Percentiles rank a stretch among this genome's conserved stretches.
Conservation (phyloP, 257 asterid genomes). For the Ilex aquifolium region DNA sequence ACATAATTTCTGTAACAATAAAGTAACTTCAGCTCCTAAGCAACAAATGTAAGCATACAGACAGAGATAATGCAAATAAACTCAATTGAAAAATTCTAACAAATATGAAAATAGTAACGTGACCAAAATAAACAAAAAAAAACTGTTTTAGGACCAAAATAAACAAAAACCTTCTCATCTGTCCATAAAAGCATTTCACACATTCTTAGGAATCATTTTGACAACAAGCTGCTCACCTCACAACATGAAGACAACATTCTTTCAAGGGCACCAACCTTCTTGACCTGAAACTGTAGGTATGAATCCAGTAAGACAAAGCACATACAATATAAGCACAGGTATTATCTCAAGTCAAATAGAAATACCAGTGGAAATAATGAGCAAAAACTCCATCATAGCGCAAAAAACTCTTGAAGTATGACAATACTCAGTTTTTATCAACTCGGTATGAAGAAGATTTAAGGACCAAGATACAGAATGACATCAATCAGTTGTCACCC, state of each 20-base stretch:
- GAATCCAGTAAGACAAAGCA: conserved; percentile 16
- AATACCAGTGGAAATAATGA: not conserved
- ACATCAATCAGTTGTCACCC: not conserved
- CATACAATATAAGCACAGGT: not conserved
- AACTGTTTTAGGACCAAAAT: no score
- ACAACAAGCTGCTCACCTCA: conserved; percentile 43
- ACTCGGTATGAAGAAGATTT: not conserved
- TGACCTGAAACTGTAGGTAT: conserved; percentile 45
- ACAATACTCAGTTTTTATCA: not conserved
- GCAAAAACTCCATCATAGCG: not conserved
- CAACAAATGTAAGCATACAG: no score
- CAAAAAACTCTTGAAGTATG: not conserved
- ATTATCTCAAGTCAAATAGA: not conserved
- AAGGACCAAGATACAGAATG: not conserved
- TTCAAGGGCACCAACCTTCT: conserved; percentile 54
- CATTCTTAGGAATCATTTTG: not conserved
- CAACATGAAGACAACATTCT: conserved; percentile 66
- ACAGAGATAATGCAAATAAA: no score
- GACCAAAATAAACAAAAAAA: no score
- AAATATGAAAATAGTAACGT: no score
- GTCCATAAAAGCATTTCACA: no score
- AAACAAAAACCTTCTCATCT: no score
- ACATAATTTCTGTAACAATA: no score
- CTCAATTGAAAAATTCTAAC: no score
- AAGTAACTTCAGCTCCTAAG: no score